Evolutionary conservation across 352 stramenopile genomes (phyloP).

Genomic region (Phytophthora megakarya): DNA sequence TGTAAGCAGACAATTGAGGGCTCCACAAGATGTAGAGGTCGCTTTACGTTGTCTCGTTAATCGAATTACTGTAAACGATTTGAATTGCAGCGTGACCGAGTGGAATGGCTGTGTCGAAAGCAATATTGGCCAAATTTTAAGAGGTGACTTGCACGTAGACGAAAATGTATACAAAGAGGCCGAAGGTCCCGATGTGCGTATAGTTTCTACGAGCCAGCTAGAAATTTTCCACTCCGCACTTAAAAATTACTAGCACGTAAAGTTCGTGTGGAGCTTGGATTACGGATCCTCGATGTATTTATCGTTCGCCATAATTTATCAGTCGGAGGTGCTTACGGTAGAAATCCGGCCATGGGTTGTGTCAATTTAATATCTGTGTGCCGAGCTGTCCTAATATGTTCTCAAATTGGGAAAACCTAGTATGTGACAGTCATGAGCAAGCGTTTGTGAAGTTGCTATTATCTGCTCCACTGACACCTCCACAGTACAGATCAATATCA

Average conservation of each 20-base stretch:
- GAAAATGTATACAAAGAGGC: slow-evolving; percentile 1
- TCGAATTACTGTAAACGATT: background rate
- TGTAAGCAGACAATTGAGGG: background rate
- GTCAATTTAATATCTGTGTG: background rate
- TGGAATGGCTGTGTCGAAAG: background rate
- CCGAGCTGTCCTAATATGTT: background rate
- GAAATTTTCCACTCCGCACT: slow-evolving; percentile 9
- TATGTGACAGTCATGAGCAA: background rate
- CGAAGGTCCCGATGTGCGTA: background rate
- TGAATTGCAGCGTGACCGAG: background rate
- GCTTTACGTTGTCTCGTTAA: background rate
- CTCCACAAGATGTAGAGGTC: background rate
- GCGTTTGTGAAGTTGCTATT: no score
- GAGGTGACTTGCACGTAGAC: slow-evolving; percentile 3
- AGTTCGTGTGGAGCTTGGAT: background rate
- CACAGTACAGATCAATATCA: background rate
- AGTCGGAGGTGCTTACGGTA: background rate
- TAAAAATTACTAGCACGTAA: background rate
- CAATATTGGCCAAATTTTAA: slow-evolving; percentile 2
- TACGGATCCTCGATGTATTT: background rate
- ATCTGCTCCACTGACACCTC: background rate
- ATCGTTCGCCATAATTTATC: background rate
- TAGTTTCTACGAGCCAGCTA: slow-evolving; percentile 6
- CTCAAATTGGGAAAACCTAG: no score
- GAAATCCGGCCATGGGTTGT: background rate